phyloP scores from a whole-genome alignment of 2,329 filamentous ascomycete species.

The Ophiostoma novo-ulmi region DNA sequence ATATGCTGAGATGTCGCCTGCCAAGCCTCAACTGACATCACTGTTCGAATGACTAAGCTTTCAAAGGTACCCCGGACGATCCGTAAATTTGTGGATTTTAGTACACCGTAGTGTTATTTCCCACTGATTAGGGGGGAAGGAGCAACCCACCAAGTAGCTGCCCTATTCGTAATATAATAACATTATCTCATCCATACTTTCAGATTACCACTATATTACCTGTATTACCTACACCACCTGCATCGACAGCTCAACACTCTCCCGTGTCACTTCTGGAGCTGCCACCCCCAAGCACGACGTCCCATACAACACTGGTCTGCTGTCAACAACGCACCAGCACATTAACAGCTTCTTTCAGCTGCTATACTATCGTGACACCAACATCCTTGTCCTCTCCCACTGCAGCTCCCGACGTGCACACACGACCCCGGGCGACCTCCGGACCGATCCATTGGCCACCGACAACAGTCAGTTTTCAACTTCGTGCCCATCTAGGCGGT shows the following conservation, averaged over 20 bases:
- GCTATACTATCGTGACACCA: background rate
- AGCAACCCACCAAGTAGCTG: constrained; percentile 11
- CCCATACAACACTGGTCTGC: background rate
- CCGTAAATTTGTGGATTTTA: constrained; percentile 4
- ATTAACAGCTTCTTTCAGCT: background rate
- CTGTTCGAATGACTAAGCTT: background rate
- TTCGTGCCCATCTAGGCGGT: background rate
- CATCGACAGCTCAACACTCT: background rate
- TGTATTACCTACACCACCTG: background rate
- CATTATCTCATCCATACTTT: background rate
- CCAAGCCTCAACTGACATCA: background rate
- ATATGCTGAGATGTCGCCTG: background rate
- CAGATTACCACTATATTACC: background rate
- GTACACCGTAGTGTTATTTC: constrained; percentile 8
- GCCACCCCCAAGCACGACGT: background rate
- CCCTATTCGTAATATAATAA: background rate
- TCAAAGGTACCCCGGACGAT: constrained; percentile 12
- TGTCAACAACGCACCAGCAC: background rate
- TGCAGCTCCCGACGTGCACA: background rate
- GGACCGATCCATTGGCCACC: background rate
- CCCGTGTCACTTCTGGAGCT: background rate
- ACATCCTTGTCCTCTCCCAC: background rate
- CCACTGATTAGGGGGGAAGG: constrained; percentile 3
- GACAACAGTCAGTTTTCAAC: background rate
- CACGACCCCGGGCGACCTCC: background rate